Percentiles rank a stretch among this genome's conserved stretches.
These are phyloP conservation scores for Spergularia marina DNA, from an alignment of 148 eudicot species.

Conservation along the genomic window DNA sequence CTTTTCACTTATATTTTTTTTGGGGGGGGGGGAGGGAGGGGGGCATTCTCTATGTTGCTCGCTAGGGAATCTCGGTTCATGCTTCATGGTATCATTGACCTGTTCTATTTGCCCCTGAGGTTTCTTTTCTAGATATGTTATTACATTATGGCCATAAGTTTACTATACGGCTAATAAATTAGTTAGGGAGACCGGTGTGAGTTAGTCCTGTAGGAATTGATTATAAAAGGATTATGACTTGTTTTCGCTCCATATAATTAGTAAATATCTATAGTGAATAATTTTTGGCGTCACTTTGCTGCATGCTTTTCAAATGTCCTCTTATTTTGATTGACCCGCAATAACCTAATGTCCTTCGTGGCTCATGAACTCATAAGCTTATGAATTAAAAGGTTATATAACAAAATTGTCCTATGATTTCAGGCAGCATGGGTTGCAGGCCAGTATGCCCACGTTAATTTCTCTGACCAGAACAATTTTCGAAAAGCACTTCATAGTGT, in stretches of 20 bases:
- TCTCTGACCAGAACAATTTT: conserved; percentile 85
- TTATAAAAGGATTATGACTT: neutral
- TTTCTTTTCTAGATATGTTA: neutral
- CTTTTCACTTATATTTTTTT: no score
- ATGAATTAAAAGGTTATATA: neutral
- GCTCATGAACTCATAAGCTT: neutral
- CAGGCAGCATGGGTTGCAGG: conserved; percentile 99
- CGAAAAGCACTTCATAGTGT: conserved; percentile 88
- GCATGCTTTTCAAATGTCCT: neutral
- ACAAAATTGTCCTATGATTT: neutral
- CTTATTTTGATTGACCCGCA: neutral
- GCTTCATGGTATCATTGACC: neutral
- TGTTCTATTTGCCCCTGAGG: neutral
- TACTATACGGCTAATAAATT: neutral
- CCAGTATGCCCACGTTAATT: conserved; percentile 90
- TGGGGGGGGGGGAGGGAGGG: no score
- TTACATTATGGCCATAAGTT: neutral
- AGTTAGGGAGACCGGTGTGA: neutral
- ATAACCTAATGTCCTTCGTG: neutral
- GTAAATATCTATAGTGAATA: neutral
- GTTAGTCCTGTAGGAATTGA: neutral
- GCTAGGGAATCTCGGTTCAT: neutral
- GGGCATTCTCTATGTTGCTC: neutral
- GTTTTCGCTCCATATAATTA: neutral
- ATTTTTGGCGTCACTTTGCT: neutral